Evolutionary conservation across 768 basidiomycete species (phyloP).

Genomic region (Tulasnella sp.): DNA sequence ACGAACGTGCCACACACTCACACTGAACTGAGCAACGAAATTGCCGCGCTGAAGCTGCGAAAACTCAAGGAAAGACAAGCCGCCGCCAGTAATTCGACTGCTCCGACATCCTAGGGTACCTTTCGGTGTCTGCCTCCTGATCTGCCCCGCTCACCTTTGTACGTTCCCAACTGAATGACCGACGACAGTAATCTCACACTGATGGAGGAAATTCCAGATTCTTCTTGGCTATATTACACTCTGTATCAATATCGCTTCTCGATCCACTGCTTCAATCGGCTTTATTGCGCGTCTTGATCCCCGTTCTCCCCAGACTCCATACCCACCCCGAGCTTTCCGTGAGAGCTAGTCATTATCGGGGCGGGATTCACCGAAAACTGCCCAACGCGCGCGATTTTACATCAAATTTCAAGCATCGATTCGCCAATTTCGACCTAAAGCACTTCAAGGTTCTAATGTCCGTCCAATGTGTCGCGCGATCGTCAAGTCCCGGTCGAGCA

Average conservation of each 20-base stretch:
- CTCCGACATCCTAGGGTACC: background rate
- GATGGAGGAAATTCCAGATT: too few relatives aligned
- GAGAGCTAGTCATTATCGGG: background rate
- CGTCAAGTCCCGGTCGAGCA: background rate
- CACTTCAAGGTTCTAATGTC: background rate
- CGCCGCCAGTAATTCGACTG: background rate
- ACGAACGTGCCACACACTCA: background rate
- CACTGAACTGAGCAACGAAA: background rate
- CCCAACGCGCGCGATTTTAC: background rate
- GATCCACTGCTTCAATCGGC: background rate
- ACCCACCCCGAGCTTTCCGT: background rate
- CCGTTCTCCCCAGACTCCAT: background rate
- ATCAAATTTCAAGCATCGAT: too few relatives aligned
- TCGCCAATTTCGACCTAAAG: background rate
- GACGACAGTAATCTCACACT: background rate
- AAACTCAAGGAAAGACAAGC: background rate
- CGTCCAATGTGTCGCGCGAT: background rate
- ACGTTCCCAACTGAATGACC: background rate
- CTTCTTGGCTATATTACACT: background rate
- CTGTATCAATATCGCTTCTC: background rate
- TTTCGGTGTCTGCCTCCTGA: background rate
- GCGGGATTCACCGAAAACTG: background rate
- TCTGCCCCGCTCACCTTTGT: background rate
- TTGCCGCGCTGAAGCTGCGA: background rate
- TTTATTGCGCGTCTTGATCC: background rate